Base-by-base conservation (phyloP, 2,329 filamentous ascomycete species). In the Xylariales sp. region DNA sequence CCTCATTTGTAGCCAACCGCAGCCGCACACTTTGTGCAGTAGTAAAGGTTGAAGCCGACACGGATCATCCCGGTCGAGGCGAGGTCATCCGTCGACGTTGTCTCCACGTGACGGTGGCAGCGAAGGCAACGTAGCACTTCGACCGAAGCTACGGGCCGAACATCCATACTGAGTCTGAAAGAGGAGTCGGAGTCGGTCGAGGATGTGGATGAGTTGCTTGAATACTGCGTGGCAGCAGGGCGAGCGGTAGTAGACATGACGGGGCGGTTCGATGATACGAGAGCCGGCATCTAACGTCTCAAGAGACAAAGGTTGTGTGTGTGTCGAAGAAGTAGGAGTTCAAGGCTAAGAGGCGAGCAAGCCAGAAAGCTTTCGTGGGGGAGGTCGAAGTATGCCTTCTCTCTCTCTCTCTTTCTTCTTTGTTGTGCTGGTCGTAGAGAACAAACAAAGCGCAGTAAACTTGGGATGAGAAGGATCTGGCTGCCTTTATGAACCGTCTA, bases 31-130 rank as follows among this genome's bases (percentile, higher is more conserved):
- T 87, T 83, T 67, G 85, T 83, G 80, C 89, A 90, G 79, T 91
- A 90, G 81, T 90, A 90, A 68, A 90, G 85, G 78, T 89, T 89
- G 77, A 87, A 86, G 1, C 87, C 87, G 69, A 90, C 88, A 74
- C 86, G 84, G 14, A 91, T 85, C 88, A 91, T 91, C 69, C 88
- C 88, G 65, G 82, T 86, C 50, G 85, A 81, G 71, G 80, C 81
- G 57, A 84, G 81, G 77, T 90, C 87, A 77, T 90, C 87, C 39
- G 86, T 88, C 8, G 86, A 84, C 7, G 87, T 89, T 34, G 86
- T 83, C 81, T 90, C 88, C 62, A 87, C 87, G 62, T 85, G 83
- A 65, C 89, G 86, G 76, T 89, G 85, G 81, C 88, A 90, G 73
- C 88, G 87, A 28, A 77, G 71, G 60, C 75, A 77, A 49, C 75